phyloP scores from a whole-genome alignment of 148 eudicot genomes.

The Fagopyrum esculentum region DNA sequence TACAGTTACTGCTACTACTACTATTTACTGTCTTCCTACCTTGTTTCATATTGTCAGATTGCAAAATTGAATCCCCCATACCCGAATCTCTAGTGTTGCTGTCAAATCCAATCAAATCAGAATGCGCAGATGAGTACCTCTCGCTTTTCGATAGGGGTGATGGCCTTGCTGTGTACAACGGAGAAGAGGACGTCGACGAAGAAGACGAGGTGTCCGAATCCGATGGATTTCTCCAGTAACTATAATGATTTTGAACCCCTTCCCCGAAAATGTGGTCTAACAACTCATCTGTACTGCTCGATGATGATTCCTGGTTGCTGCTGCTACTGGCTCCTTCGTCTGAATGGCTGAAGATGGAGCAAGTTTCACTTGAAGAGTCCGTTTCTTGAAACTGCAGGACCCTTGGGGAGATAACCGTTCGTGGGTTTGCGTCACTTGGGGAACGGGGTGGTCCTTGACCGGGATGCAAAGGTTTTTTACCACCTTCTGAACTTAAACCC shows the following conservation, averaged over 20 bases:
- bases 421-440: constrained; percentile 11
- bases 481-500: constrained; percentile 17
- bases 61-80: constrained; percentile 27
- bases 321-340: constrained; percentile 42
- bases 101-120: constrained; percentile 15
- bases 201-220: constrained; percentile 58
- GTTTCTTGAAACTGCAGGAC: constrained; percentile 22
- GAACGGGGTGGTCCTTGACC: constrained; percentile 11
- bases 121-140: constrained; percentile 33
- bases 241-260: constrained; percentile 4
- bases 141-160: constrained; percentile 38
- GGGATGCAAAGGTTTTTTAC: constrained; percentile 16
- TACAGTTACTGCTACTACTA: constrained; percentile 30
- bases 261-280: constrained; percentile 33
- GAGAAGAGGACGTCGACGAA: constrained; percentile 43
- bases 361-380: constrained; percentile 56
- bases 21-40: constrained; percentile 33
- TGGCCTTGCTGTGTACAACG: constrained; percentile 26
- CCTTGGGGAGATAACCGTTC: background rate
- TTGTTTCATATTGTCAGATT: constrained; percentile 29
- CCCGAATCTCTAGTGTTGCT: constrained; percentile 9
- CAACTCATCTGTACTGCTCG: constrained; percentile 41
- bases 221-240: constrained; percentile 25
- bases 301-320: constrained; percentile 37
- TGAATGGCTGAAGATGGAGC: constrained; percentile 45